phyloP scores from a whole-genome alignment of 495 filamentous ascomycete genomes.

The Hypoxylon intermedium region DNA sequence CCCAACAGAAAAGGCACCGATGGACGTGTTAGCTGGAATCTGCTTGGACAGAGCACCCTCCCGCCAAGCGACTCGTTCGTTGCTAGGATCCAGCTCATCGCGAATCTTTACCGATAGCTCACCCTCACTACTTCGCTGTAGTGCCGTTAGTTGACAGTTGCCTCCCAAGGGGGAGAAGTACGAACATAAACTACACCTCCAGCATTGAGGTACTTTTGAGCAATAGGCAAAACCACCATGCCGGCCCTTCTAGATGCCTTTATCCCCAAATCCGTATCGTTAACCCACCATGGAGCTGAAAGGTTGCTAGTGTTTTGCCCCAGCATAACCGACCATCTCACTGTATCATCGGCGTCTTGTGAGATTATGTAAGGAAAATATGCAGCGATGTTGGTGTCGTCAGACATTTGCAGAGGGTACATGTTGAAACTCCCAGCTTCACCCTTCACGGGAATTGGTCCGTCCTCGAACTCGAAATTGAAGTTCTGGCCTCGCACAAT shows the following conservation, averaged over 20 bases:
- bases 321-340: constrained; percentile 24
- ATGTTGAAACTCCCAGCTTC: constrained; percentile 24
- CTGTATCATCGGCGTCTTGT: constrained; percentile 15
- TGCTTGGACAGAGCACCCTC: constrained; percentile 29
- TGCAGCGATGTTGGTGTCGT: constrained; percentile 10
- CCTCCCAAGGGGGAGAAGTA: no score
- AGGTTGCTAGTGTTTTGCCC: constrained; percentile 16
- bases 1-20: constrained; percentile 28
- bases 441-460: constrained; percentile 21
- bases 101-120: constrained; percentile 26
- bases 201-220: constrained; percentile 3
- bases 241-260: constrained; percentile 19
- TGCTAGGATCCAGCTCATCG: constrained; percentile 14
- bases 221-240: constrained; percentile 20
- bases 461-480: constrained; percentile 29
- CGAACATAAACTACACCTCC: constrained; percentile 30
- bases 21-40: constrained; percentile 15
- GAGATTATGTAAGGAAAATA: constrained; percentile 31
- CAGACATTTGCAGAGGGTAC: constrained; percentile 25
- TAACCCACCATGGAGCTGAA: constrained; percentile 29
- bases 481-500: constrained; percentile 33
- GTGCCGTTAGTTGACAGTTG: no score
- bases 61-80: constrained; percentile 24
- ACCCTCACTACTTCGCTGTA: constrained; percentile 22
- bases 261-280: constrained; percentile 21